These are phyloP conservation scores for Phytophthora tentaculata DNA, from an alignment of 352 stramenopile genomes.

Conservation along the genomic window DNA sequence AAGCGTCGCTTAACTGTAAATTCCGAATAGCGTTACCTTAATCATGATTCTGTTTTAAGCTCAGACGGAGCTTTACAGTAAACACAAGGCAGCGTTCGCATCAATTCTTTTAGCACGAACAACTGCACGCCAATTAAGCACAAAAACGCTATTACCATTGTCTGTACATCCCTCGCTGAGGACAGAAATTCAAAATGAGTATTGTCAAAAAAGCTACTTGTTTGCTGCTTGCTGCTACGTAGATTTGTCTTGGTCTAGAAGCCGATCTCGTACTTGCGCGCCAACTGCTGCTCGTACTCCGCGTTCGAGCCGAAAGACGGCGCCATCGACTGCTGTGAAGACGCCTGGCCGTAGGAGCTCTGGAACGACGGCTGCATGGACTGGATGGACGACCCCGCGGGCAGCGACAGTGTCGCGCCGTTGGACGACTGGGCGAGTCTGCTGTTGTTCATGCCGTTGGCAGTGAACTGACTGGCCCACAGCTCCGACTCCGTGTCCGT, in stretches of 20 bases:
- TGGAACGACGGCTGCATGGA: slow-evolving; percentile 17
- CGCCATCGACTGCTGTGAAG: slow-evolving; percentile 16
- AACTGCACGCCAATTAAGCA: too few species aligned
- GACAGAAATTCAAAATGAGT: slow-evolving; percentile 2
- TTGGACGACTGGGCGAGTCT: slow-evolving; percentile 23
- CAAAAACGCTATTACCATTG: slow-evolving; percentile 2
- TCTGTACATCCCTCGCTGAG: neutral
- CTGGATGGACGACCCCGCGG: slow-evolving; percentile 13
- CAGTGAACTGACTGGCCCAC: slow-evolving; percentile 48
- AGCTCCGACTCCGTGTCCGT: slow-evolving; percentile 50
- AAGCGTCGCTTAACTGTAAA: too few species aligned
- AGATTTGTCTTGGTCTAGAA: neutral
- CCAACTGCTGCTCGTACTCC: slow-evolving; percentile 7
- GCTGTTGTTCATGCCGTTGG: slow-evolving; percentile 11
- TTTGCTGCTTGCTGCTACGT: neutral
- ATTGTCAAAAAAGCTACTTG: slow-evolving; percentile 6
- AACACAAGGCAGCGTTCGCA: too few species aligned
- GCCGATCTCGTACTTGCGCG: slow-evolving; percentile 14
- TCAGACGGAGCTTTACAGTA: too few species aligned
- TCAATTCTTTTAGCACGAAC: too few species aligned
- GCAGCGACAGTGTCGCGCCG: slow-evolving; percentile 10
- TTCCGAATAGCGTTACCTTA: too few species aligned
- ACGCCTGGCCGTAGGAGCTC: slow-evolving; percentile 18
- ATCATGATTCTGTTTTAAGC: too few species aligned
- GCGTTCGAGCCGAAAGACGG: slow-evolving; percentile 5